phyloP scores from a whole-genome alignment of 306 rosid species.

The Oxytropis ochrocephala region DNA sequence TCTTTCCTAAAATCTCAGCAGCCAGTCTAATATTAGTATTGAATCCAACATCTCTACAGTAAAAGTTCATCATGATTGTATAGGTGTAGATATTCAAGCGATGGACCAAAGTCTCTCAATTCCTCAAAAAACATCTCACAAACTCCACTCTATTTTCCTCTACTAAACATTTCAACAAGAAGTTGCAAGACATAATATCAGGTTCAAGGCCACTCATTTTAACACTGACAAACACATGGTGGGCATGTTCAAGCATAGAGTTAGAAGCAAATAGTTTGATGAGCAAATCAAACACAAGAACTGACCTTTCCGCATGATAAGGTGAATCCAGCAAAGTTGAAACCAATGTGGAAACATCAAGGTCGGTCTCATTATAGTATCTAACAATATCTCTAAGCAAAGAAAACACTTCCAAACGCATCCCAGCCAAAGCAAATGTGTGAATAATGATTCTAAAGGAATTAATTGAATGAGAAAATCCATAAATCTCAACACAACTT shows the following conservation, averaged over 20 bases:
- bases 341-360: conserved; percentile 20
- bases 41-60: conserved; percentile 37
- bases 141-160: conserved; percentile 43
- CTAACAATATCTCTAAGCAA: conserved; percentile 41
- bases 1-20: conserved; percentile 39
- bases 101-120: conserved; percentile 44
- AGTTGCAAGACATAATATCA: conserved; percentile 42
- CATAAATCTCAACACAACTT: neutral
- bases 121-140: conserved; percentile 37
- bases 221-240: conserved; percentile 40
- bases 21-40: conserved; percentile 37
- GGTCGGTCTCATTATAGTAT: neutral
- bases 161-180: conserved; percentile 64
- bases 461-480: conserved; percentile 17
- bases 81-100: conserved; percentile 46
- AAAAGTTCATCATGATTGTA: conserved; percentile 58
- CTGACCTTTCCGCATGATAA: conserved; percentile 24
- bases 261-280: conserved; percentile 50
- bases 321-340: conserved; percentile 44
- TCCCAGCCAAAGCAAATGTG: conserved; percentile 41
- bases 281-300: conserved; percentile 44
- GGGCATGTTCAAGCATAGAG: conserved; percentile 57
- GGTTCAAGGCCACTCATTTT: conserved; percentile 37
- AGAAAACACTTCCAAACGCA: conserved; percentile 41
- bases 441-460: conserved; percentile 47